phyloP scores from a whole-genome alignment of 352 stramenopile genomes.

The Phytophthora cactorum region DNA sequence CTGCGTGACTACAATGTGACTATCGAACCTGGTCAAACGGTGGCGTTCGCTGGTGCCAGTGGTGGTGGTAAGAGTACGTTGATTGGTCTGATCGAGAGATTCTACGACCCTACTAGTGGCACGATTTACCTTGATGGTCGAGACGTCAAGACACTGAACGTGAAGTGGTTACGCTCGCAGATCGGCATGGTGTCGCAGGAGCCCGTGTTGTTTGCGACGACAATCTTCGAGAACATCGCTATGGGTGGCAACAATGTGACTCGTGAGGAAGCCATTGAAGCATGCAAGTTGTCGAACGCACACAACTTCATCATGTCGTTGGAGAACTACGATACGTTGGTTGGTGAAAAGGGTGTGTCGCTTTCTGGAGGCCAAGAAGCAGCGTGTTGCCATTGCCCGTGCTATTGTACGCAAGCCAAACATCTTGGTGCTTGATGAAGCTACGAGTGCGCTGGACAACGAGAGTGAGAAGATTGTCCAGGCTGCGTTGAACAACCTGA shows the following conservation, averaged over 20 bases:
- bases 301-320: slow-evolving; percentile 81
- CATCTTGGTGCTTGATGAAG: slow-evolving; percentile 67
- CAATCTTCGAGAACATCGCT: slow-evolving; percentile 92
- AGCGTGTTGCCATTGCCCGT: slow-evolving; percentile 63
- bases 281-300: slow-evolving; percentile 47
- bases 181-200: slow-evolving; percentile 86
- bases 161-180: slow-evolving; percentile 72
- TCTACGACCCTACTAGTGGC: slow-evolving; percentile 87
- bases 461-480: slow-evolving; percentile 47
- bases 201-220: slow-evolving; percentile 88
- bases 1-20: slow-evolving; percentile 42
- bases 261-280: slow-evolving; percentile 76
- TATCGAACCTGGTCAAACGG: slow-evolving; percentile 41
- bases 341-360: slow-evolving; percentile 66
- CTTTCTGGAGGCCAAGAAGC: slow-evolving; percentile 77
- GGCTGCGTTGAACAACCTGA: slow-evolving; percentile 27
- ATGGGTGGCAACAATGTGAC: slow-evolving; percentile 67
- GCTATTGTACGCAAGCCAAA: slow-evolving; percentile 54
- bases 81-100: slow-evolving; percentile 69
- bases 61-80: slow-evolving; percentile 53
- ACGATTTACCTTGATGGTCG: slow-evolving; percentile 81
- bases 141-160: slow-evolving; percentile 79
- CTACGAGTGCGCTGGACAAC: slow-evolving; percentile 55
- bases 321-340: slow-evolving; percentile 81
- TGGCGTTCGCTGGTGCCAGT: slow-evolving; percentile 39